Conservation (phyloP, 768 basidiomycete genomes). For the Amanita rubescens region DNA sequence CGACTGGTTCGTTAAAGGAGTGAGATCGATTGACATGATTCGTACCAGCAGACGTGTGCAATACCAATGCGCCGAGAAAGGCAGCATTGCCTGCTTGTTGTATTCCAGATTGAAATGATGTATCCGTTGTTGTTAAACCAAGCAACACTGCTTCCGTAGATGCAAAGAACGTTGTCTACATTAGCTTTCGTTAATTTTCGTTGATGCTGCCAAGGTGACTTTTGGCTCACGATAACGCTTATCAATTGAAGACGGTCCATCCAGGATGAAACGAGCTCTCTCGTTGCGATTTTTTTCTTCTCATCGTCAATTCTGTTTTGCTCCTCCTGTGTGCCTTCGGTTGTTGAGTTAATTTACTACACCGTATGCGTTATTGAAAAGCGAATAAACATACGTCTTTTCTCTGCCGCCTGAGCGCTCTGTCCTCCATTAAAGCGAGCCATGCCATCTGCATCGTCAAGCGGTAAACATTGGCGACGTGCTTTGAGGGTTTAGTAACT, state of each 20-base stretch:
- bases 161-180: conserved; percentile 57
- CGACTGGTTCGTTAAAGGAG: background rate
- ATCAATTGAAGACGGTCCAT: conserved; percentile 56
- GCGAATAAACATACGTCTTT: too few relatives aligned
- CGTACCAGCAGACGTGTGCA: conserved; percentile 47
- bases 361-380: too few relatives aligned
- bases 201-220: background rate
- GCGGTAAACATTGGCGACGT: background rate
- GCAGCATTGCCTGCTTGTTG: conserved; percentile 35
- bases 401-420: background rate
- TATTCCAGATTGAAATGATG: conserved; percentile 11
- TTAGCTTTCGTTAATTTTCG: background rate
- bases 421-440: background rate
- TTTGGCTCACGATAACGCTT: conserved; percentile 33
- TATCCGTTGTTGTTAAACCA: conserved; percentile 31
- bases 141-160: conserved; percentile 49
- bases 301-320: conserved; percentile 43
- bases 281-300: conserved; percentile 36
- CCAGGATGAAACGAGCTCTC: conserved; percentile 50
- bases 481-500: background rate
- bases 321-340: conserved; percentile 31
- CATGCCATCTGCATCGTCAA: background rate
- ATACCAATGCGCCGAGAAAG: conserved; percentile 44
- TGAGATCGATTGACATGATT: background rate
- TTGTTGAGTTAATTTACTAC: too few relatives aligned